Base-by-base conservation (phyloP, 257 asterid genomes). In the Phtheirospermum japonicum region DNA sequence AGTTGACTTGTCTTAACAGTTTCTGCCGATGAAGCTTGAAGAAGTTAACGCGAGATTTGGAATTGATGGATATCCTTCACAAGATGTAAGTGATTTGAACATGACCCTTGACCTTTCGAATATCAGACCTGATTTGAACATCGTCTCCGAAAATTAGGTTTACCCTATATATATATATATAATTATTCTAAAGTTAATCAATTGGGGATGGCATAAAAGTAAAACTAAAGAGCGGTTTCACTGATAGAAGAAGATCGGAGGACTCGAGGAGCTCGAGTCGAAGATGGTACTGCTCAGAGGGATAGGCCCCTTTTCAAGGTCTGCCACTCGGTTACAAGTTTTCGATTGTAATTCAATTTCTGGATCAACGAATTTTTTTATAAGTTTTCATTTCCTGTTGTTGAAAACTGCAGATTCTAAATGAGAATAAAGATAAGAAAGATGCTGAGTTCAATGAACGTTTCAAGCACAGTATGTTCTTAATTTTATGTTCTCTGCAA, bases 271-370 rank as follows among this genome's bases (percentile, higher is more conserved):
- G 71, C 89, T 73, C 83, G 99, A 70, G 82, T 89, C 26, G 99
- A 92, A 9, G 99, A 92, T 59, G 99, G 99, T 37, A 92, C 99
- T 67, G 96, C 99, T 50, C 99, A 89, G 82, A 83, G 99, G 71
- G 97, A 89, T 66, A 80, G 95, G 72, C 57, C 99, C 16, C 96
- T 89, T 46, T 86, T 54, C 77, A 95, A 90, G 95, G 96, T 87
- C 31, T 13, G 14, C 68, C 18, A 50, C 53, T 60, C 19, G n/a
- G n/a, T 40, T 10, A 7, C 14, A 40, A 33, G 39, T 33, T 7
- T 49, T 49, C 55, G n/a, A 49, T 49, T 49, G 55, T 49, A 20
- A 18, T 45, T 45, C 18, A 45, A 7, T n/a, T 45, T n/a, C 8
- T 12, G 13, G 51, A 45, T 49, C 55, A 52, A 12, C n/a, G n/a